Conservation (phyloP, 805 yeast species). For the Teunomyces stri region DNA sequence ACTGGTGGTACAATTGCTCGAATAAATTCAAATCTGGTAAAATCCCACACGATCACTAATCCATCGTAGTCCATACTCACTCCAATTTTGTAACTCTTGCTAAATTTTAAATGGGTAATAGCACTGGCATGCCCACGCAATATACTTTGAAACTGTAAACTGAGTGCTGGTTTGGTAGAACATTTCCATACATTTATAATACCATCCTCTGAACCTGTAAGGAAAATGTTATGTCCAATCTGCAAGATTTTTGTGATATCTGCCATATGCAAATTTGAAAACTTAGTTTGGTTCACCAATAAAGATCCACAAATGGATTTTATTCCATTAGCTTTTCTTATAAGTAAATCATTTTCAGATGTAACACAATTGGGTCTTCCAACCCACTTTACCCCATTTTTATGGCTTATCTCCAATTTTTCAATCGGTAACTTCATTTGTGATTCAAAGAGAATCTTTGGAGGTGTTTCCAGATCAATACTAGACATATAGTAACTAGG, state of each 20-base stretch:
- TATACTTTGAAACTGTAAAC: constrained; percentile 41
- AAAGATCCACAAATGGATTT: constrained; percentile 28
- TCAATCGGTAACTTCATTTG: constrained; percentile 40
- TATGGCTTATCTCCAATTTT: constrained; percentile 44
- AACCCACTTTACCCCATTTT: constrained; percentile 43
- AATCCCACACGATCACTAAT: constrained; percentile 61
- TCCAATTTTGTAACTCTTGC: constrained; percentile 53
- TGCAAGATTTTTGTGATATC: constrained; percentile 40
- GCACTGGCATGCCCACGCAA: constrained; percentile 57
- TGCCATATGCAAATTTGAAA: constrained; percentile 42
- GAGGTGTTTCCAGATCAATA: constrained; percentile 27
- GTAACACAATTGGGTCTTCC: constrained; percentile 44
- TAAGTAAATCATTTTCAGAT: constrained; percentile 35
- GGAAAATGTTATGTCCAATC: constrained; percentile 40
- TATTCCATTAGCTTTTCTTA: constrained; percentile 26
- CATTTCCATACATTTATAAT: constrained; percentile 59
- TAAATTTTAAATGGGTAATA: constrained; percentile 46
- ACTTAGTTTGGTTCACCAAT: constrained; percentile 40
- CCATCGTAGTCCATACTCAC: constrained; percentile 58
- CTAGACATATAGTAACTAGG: constrained; percentile 36
- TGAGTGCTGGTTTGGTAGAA: constrained; percentile 20
- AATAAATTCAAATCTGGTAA: constrained; percentile 50
- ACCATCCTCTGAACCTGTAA: constrained; percentile 58
- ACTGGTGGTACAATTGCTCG: constrained; percentile 28
- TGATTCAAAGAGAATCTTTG: constrained; percentile 44